Conservation (phyloP, 805 yeast genomes). For the Saccharomycopsis amapae region DNA sequence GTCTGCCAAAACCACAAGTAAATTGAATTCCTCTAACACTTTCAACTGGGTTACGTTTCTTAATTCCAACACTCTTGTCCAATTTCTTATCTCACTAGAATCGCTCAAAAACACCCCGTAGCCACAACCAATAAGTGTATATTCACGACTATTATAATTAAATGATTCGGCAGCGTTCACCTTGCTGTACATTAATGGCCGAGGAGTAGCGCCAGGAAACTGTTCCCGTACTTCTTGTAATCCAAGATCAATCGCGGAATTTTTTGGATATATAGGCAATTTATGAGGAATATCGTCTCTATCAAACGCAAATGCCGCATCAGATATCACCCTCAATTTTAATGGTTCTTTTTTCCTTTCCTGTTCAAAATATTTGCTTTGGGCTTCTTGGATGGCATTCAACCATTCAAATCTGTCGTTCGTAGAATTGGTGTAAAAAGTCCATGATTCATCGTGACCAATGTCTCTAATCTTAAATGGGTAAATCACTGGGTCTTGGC, state of each 20-base stretch:
- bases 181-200: conserved; percentile 26
- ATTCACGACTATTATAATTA: conserved; percentile 39
- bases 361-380: conserved; percentile 32
- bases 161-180: conserved; percentile 29
- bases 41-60: conserved; percentile 49
- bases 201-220: conserved; percentile 21
- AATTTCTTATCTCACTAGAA: conserved; percentile 27
- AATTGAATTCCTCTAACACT: conserved; percentile 48
- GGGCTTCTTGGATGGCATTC: conserved; percentile 41
- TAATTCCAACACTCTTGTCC: conserved; percentile 54
- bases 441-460: conserved; percentile 45
- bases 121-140: conserved; percentile 51
- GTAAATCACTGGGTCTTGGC: conserved; percentile 21
- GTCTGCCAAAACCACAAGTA: conserved; percentile 53
- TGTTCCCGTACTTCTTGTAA: conserved; percentile 30
- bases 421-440: conserved; percentile 40
- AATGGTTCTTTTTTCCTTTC: conserved; percentile 46
- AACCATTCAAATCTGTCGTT: conserved; percentile 57
- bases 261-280: conserved; percentile 45
- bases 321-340: conserved; percentile 44
- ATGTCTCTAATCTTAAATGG: conserved; percentile 51
- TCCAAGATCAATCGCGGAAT: conserved; percentile 44
- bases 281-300: conserved; percentile 41
- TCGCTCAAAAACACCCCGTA: conserved; percentile 53
- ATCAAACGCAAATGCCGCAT: conserved; percentile 60